A percentile compares a stretch with the other conserved stretches of the same genome.
Evolutionary conservation across 1,284 basidiomycete genomes (phyloP).

Genomic region (Boletus sp.): DNA sequence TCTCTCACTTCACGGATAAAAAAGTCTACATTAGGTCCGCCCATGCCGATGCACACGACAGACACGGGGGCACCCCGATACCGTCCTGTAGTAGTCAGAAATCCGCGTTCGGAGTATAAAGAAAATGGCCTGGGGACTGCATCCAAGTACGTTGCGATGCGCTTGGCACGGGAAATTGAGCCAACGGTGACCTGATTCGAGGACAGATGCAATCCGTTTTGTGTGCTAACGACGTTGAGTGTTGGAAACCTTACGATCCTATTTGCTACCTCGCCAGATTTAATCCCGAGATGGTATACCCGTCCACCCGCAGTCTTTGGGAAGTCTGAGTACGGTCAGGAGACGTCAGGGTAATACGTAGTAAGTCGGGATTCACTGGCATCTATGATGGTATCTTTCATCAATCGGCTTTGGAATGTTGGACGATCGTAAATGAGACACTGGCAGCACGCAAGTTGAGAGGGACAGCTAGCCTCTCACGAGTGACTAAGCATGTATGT

Average conservation of each 20-base stretch:
- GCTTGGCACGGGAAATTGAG: conserved; percentile 62
- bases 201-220: conserved; percentile 1
- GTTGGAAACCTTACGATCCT: conserved; percentile 53
- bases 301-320: conserved; percentile 66
- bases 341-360: background rate
- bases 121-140: conserved; percentile 53
- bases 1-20: conserved; percentile 81
- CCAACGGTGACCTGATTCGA: conserved; percentile 67
- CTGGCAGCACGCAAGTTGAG: too few species aligned
- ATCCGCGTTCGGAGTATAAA: conserved; percentile 71
- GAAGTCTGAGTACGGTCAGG: conserved; percentile 50
- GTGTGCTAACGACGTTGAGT: background rate
- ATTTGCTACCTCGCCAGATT: conserved; percentile 75
- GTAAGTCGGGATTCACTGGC: conserved; percentile 27
- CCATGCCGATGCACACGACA: conserved; percentile 83
- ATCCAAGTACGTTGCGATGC: conserved; percentile 62
- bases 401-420: conserved; percentile 6
- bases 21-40: conserved; percentile 77
- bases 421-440: background rate
- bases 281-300: conserved; percentile 75
- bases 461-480: too few species aligned
- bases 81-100: conserved; percentile 75
- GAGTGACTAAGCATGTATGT: conserved; percentile 17
- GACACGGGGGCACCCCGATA: conserved; percentile 68
- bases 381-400: conserved; percentile 27